Evolutionary conservation across 805 yeast species (phyloP), one percentile per base, ranked within the genome.

Genomic region (Zygotorulaspora sp.): DNA sequence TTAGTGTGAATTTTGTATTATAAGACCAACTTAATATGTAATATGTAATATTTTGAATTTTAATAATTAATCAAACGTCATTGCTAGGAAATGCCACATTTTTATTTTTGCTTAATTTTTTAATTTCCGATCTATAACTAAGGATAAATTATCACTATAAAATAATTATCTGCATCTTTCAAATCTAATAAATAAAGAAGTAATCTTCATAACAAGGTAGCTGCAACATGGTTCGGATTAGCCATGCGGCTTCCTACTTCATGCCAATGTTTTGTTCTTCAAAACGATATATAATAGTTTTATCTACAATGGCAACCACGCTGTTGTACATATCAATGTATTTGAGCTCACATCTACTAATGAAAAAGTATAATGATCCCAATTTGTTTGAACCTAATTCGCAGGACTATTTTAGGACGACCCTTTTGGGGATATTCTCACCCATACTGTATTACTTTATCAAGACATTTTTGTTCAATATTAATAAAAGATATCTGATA

Each of bases 401-500:
- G 0, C 63, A 65, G 31, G 72, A 67, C 38, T 67, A 66, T 40
- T 58, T 66, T 21, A 48, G 72, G 38, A 61, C 68, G 2, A 46
- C 60, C 10, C 48, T 67, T 10, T 44, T 67, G 4, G 66, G 69
- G 1, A 45, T 58, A 2, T 48, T 60, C 29, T 55, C 68, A 4
- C 66, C 71, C 5, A 49, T 64, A 17, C 39, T 62, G 2, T 58
- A 58, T 36, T 57, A 56, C 22, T 53, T 58, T 24, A 45, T 66
- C 14, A 59, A 56, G 30, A 50, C 48, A 8, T 53, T 57, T 21
- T 28, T 58, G 6, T 48, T 59, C 26, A 54, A 52, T 29, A 32
- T 59, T 5, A 59, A 59, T 30, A 40, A 56, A 3, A 50, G 57
- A 46, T 38, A 54, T 9, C 44, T 62, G 29, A 48, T 65, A 5